Base-by-base conservation (phyloP, 208 protist genomes). In the Borovskyia barvae region DNA sequence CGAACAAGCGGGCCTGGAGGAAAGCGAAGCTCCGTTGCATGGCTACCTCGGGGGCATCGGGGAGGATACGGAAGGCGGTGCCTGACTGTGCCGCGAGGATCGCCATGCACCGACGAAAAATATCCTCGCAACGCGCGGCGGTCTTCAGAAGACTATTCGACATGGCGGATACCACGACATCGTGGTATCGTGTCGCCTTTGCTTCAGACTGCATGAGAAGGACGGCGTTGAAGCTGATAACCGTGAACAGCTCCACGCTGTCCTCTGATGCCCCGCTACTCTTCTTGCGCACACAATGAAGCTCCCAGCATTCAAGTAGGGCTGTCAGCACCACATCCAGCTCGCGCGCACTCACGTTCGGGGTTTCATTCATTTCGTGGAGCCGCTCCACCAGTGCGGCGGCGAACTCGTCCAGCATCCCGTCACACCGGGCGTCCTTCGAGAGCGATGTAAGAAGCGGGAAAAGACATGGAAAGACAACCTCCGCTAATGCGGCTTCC, bases 391-490 rank as follows among this genome's bases (percentile, higher is more conserved):
- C 74, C 46, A 95, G 68, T 8, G 82, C 86, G 0, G 76, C 85
- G 43, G 80, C 79, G 66, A 93, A 93, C 67, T 93, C 84, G 46
- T 88, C 82, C 28, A 89, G 64, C 7, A 87, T 68, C 30, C 76
- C 74, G 9, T 56, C 71, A 47, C 55, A 75, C n/a, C 80, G 76
- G 12, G 50, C 32, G 40, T 93, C 85, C 50, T 87, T 85, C 9
- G 90, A 86, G 37, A 95, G 63, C 35, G 77, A 80, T 1, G 82
- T 87, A 9, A 95, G 72, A 15, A 93, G 62, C 2, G 90, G 90
- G 9, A 93, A 72, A 8, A 95, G 55, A 14, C 76, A 92, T 2
- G 85, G 86, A 39, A 84, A 92, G 58, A 93, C 85, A 15, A 93
- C 75, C 37, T 91, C 82, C 1, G 77, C 79, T n/a, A 84, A 53